Evolutionary conservation across 2,329 filamentous ascomycete genomes (phyloP).

Genomic region (Metarhizium guizhouense): DNA sequence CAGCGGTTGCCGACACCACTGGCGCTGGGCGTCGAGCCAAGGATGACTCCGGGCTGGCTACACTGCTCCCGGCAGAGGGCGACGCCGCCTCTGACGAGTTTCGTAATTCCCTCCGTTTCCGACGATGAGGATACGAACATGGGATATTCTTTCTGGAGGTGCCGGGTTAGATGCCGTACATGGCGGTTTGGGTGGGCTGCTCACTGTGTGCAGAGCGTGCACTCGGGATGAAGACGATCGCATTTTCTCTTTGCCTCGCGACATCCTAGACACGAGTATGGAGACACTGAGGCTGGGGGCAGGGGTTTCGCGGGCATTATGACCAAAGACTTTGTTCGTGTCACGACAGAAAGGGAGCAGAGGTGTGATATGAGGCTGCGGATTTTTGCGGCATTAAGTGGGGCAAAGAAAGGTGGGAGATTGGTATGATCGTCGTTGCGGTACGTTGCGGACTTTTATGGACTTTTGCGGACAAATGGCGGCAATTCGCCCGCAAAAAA

Average conservation of each 20-base stretch:
- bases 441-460: not conserved
- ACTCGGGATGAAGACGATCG: constrained; percentile 5
- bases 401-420: not conserved
- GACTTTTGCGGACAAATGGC: not conserved
- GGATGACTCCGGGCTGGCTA: not conserved
- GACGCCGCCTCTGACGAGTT: not conserved
- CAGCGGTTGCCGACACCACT: not conserved
- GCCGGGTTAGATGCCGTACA: not conserved
- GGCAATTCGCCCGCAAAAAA: not conserved
- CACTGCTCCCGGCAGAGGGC: not conserved
- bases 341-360: not conserved
- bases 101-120: not conserved
- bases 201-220: constrained; percentile 6
- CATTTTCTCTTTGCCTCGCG: constrained; percentile 5
- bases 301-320: too few species aligned
- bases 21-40: not conserved
- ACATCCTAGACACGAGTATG: not conserved
- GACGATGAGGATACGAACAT: not conserved
- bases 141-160: not conserved
- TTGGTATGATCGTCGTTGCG: too few species aligned
- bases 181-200: not conserved
- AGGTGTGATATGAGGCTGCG: not conserved
- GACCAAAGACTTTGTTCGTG: too few species aligned
- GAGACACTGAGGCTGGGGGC: not conserved
- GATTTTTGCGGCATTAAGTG: not conserved